A percentile compares a stretch with the other conserved stretches of the same genome.
Evolutionary conservation across 441 rosid species (phyloP).

Genomic region (Bocquillonia castaneifolia): DNA sequence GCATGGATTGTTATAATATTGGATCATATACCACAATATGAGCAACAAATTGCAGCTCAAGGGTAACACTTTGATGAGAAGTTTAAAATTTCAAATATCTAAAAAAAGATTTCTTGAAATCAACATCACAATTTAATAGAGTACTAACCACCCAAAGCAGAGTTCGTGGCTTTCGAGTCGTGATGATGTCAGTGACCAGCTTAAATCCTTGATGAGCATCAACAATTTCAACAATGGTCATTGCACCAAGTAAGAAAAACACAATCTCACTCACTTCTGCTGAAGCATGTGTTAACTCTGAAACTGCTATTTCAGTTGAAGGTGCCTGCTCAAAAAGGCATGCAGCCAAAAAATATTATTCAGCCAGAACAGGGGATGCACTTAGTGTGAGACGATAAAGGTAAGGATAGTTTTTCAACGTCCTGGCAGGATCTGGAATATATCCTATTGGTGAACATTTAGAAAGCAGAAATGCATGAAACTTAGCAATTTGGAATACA

Average conservation of each 20-base stretch:
- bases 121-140: conserved; percentile 19
- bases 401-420: not conserved
- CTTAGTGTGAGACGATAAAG: not conserved
- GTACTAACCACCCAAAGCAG: conserved; percentile 85
- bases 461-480: not conserved
- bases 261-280: conserved; percentile 94
- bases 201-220: conserved; percentile 99
- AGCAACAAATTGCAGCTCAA: too few species aligned
- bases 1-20: not conserved
- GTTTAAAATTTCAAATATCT: not conserved
- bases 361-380: not conserved
- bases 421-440: too few species aligned
- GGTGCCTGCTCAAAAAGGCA: conserved; percentile 65
- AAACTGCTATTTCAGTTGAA: conserved; percentile 78
- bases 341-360: conserved; percentile 7
- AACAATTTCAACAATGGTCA: conserved; percentile 94
- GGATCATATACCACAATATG: too few species aligned
- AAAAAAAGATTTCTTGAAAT: conserved; percentile 8
- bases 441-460: not conserved
- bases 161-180: conserved; percentile 72
- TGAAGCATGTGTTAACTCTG: conserved; percentile 78
- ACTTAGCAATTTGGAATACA: not conserved
- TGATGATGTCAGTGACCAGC: conserved; percentile 89
- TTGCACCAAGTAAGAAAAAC: conserved; percentile 92
- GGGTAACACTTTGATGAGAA: not conserved